Evolutionary conservation across 2,329 filamentous ascomycete genomes (phyloP).

Genomic region (Beauveria asiatica): DNA sequence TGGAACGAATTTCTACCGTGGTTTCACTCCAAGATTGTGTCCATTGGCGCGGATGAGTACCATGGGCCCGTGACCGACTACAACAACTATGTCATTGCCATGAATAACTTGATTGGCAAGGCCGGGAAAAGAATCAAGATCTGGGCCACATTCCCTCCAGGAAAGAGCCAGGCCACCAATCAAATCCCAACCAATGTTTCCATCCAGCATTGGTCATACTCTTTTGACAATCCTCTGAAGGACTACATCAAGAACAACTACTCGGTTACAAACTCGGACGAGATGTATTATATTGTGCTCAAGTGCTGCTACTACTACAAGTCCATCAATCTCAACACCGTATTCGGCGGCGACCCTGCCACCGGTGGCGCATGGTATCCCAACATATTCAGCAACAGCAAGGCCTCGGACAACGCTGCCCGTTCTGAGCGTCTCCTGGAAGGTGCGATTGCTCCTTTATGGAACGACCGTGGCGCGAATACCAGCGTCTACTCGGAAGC

Average conservation of each 20-base stretch:
- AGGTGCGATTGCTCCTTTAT: slow-evolving; percentile 18
- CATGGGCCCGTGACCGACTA: slow-evolving; percentile 38
- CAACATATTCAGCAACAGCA: slow-evolving; percentile 17
- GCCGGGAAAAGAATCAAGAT: slow-evolving; percentile 36
- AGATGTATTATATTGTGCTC: slow-evolving; percentile 18
- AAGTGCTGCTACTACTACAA: slow-evolving; percentile 36
- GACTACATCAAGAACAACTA: slow-evolving; percentile 19
- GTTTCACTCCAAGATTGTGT: slow-evolving; percentile 46
- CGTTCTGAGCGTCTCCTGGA: slow-evolving; percentile 3
- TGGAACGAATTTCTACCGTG: slow-evolving; percentile 46
- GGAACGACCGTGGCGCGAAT: slow-evolving; percentile 20
- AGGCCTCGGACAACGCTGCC: neutral
- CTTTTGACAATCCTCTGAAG: slow-evolving; percentile 15
- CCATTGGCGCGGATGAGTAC: slow-evolving; percentile 50
- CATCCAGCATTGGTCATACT: slow-evolving; percentile 29
- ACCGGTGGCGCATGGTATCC: slow-evolving; percentile 15
- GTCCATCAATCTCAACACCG: slow-evolving; percentile 34
- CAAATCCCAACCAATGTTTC: slow-evolving; percentile 13
- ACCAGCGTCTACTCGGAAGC: slow-evolving; percentile 18
- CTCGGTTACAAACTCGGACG: slow-evolving; percentile 18
- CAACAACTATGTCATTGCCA: slow-evolving; percentile 35
- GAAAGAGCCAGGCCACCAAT: slow-evolving; percentile 8
- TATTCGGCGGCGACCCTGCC: slow-evolving; percentile 20
- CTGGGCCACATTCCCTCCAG: slow-evolving; percentile 37
- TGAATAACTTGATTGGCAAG: slow-evolving; percentile 37